Evolutionary conservation across 257 asterid genomes (phyloP), one percentile per base, ranked within the genome.

Genomic region (Solanum etuberosum): DNA sequence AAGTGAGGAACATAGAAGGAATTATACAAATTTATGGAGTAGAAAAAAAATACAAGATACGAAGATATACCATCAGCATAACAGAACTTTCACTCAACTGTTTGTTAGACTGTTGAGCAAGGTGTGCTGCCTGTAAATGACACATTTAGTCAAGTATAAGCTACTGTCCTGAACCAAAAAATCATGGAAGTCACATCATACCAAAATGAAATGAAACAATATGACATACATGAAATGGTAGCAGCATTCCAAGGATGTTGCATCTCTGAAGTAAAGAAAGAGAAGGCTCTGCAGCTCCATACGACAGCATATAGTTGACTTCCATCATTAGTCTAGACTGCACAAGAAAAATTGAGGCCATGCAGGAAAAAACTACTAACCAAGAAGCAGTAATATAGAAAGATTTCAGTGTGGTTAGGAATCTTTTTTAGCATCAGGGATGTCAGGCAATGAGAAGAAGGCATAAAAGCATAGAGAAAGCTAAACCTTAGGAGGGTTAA

Each of bases 211-310:
- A 84, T 73, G 85, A 85, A 63, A 18, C 57, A 88, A 83, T 87
- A 29, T 63, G 78, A 88, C 94, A 90, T 91, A 97, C 99, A 67
- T 97, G 98, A 91, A 94, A 91, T 31, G 99, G 99, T 61, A 97
- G 92, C 88, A 97, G 90, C 48, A 93, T 90, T 83, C 91, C 94
- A 21, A 97, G 97, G 87, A 97, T 86, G 82, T 86, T 92, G 90
- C 91, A 95, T 92, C 92, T 93, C 89, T 89, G 90, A 87, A 97
- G 98, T 92, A 95, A 88, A 88, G 90, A 87, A 80, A 97, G 86
- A 86, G 99, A 95, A 91, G 95, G 93, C 91, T 90, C 98, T 37
- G 99, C 98, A 87, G 99, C 99, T 85, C 99, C 99, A 91, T 93
- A 97, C 20, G 99, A 93, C 48, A 97, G 93, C 99, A 97, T 95